A percentile compares a stretch with the other conserved stretches of the same genome.
Conservation (phyloP, 768 basidiomycete genomes). For the Lactarius pseudohatsudake region DNA sequence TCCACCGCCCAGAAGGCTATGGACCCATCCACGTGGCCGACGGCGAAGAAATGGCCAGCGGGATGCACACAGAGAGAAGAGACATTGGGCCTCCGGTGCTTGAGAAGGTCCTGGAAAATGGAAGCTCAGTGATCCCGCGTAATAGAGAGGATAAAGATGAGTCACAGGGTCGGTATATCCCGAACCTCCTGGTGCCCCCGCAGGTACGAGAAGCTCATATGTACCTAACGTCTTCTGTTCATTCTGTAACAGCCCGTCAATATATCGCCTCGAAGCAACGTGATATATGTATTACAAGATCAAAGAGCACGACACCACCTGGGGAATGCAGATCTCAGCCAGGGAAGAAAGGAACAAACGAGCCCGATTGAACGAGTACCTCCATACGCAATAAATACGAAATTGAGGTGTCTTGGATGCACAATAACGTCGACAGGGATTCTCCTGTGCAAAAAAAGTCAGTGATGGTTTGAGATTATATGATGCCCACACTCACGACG, state of each 20-base stretch:
- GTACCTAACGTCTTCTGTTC: slow-evolving; percentile 53
- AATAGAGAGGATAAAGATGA: not conserved
- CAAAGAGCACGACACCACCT: slow-evolving; percentile 63
- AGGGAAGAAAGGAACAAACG: not conserved
- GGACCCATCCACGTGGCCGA: slow-evolving; percentile 79
- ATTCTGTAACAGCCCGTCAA: slow-evolving; percentile 38
- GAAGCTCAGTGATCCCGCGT: slow-evolving; percentile 10
- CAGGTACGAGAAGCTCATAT: slow-evolving; percentile 70
- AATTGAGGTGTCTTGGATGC: slow-evolving; percentile 73
- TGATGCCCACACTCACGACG: slow-evolving; percentile 38
- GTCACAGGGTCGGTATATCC: slow-evolving; percentile 59
- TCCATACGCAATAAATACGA: slow-evolving; percentile 72
- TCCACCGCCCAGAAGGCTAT: slow-evolving; percentile 82
- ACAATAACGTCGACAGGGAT: slow-evolving; percentile 59
- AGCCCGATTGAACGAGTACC: slow-evolving; percentile 40
- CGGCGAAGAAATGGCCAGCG: slow-evolving; percentile 71
- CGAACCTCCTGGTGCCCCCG: slow-evolving; percentile 79
- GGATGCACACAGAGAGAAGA: slow-evolving; percentile 75
- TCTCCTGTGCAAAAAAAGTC: slow-evolving; percentile 23
- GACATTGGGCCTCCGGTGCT: slow-evolving; percentile 65
- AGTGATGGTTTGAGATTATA: slow-evolving; percentile 8
- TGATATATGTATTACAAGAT: slow-evolving; percentile 46
- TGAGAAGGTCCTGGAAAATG: slow-evolving; percentile 56
- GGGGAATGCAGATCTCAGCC: slow-evolving; percentile 11
- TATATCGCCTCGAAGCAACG: not conserved